These are phyloP conservation scores for Inga laurina DNA, from an alignment of 306 rosid genomes.

Conservation along the genomic window DNA sequence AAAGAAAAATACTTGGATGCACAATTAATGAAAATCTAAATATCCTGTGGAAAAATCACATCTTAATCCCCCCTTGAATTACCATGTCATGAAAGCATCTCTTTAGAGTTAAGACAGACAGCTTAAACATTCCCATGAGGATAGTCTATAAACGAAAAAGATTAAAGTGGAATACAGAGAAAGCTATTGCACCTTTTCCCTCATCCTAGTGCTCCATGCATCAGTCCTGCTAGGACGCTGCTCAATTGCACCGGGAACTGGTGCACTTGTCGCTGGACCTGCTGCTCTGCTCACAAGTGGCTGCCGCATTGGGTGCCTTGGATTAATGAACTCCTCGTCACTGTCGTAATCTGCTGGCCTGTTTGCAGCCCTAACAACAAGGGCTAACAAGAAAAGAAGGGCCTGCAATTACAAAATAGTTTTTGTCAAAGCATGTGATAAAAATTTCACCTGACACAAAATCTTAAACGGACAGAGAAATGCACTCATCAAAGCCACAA, in stretches of 20 bases:
- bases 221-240: conserved; percentile 87
- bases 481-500: conserved; percentile 19
- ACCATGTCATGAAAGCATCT: neutral
- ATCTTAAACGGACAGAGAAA: conserved; percentile 8
- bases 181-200: conserved; percentile 78
- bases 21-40: neutral
- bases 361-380: conserved; percentile 81
- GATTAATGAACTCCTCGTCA: conserved; percentile 79
- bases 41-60: neutral
- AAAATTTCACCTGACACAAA: neutral
- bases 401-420: conserved; percentile 59
- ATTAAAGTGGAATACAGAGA: neutral
- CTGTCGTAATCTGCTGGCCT: conserved; percentile 83
- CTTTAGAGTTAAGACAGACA: neutral
- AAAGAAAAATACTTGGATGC: neutral
- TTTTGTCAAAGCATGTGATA: neutral
- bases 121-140: neutral
- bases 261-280: conserved; percentile 72
- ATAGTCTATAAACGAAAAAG: neutral
- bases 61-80: neutral
- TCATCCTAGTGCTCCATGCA: conserved; percentile 99
- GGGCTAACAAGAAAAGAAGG: conserved; percentile 83
- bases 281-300: conserved; percentile 81
- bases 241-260: conserved; percentile 67
- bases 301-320: conserved; percentile 80